A percentile compares a stretch with the other conserved stretches of the same genome.
These are phyloP conservation scores for Curvularia hawaiiensis DNA, from an alignment of 2,329 filamentous ascomycete genomes.

Conservation along the genomic window DNA sequence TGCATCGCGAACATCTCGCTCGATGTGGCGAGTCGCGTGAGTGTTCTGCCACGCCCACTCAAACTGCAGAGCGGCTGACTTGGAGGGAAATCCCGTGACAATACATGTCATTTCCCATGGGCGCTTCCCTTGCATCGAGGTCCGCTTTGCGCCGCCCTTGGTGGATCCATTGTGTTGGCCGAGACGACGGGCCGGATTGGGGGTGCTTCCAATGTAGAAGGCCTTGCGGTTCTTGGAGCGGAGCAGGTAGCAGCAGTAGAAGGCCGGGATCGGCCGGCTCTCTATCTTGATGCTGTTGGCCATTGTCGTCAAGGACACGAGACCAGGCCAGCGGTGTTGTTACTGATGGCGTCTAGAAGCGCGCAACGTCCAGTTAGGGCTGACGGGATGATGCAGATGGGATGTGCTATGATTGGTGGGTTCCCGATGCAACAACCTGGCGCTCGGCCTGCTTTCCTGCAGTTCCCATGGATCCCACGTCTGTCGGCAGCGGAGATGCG, in stretches of 20 bases:
- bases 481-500: conserved; percentile 2
- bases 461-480: conserved; percentile 12
- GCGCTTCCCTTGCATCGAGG: conserved; percentile 68
- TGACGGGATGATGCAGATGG: conserved; percentile 22
- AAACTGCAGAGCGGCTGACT: conserved; percentile 88
- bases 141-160: conserved; percentile 81
- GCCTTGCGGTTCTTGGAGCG: conserved; percentile 76
- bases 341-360: conserved; percentile 21
- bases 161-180: conserved; percentile 88
- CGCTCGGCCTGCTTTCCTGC: conserved; percentile 24
- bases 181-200: conserved; percentile 81
- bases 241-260: conserved; percentile 93
- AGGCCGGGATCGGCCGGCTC: conserved; percentile 69
- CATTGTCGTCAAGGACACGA: conserved; percentile 6
- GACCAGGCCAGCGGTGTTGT: conserved; percentile 19
- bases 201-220: conserved; percentile 91
- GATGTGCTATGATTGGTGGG: conserved; percentile 22
- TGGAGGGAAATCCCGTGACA: conserved; percentile 86
- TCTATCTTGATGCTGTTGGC: conserved; percentile 23
- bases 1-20: conserved; percentile 47
- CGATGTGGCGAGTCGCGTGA: conserved; percentile 79
- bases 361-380: conserved; percentile 19
- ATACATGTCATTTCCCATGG: conserved; percentile 84
- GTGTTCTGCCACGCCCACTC: conserved; percentile 97
- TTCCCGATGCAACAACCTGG: conserved; percentile 27